A percentile compares a stretch with the other conserved stretches of the same genome.
Evolutionary conservation across 495 filamentous ascomycete genomes (phyloP).

Genomic region (Astrothelium subdiscretum): DNA sequence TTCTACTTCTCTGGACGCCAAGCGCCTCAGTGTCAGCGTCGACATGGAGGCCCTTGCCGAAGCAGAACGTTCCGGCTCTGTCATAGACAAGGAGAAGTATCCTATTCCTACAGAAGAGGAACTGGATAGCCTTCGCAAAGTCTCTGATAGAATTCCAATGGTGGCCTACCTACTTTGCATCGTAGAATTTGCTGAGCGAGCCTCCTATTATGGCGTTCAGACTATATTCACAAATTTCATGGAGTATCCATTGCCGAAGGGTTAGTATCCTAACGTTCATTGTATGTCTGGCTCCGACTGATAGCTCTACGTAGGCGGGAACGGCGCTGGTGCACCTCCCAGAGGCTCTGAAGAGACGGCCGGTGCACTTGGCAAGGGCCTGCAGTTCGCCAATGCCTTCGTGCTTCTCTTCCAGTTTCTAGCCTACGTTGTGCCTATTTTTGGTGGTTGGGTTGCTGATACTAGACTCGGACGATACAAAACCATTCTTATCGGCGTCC

Average conservation of each 20-base stretch:
- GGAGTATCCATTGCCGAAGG: slow-evolving; percentile 23
- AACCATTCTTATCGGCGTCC: slow-evolving; percentile 49
- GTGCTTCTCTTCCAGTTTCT: slow-evolving; percentile 49
- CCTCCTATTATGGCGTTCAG: slow-evolving; percentile 54
- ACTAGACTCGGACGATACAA: slow-evolving; percentile 58
- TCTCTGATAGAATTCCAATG: slow-evolving; percentile 44
- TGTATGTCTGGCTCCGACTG: slow-evolving; percentile 29
- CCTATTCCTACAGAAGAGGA: slow-evolving; percentile 47
- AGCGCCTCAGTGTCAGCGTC: slow-evolving; percentile 47
- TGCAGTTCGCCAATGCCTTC: slow-evolving; percentile 47
- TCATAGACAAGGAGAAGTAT: slow-evolving; percentile 41
- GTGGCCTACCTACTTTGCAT: slow-evolving; percentile 49
- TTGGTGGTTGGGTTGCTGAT: slow-evolving; percentile 51
- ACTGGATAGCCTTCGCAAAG: slow-evolving; percentile 37
- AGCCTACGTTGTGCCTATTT: slow-evolving; percentile 39
- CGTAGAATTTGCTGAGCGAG: slow-evolving; percentile 55
- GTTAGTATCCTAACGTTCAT: background rate
- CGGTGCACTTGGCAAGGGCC: slow-evolving; percentile 47
- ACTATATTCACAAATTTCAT: slow-evolving; percentile 44
- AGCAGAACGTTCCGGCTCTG: slow-evolving; percentile 40
- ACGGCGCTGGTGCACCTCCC: slow-evolving; percentile 50
- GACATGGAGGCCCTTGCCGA: slow-evolving; percentile 44
- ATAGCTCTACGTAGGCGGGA: slow-evolving; percentile 45
- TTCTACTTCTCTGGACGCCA: slow-evolving; percentile 6
- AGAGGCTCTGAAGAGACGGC: slow-evolving; percentile 42